Evolutionary conservation across 441 rosid genomes (phyloP).

Genomic region (Bruguiera hainesii): DNA sequence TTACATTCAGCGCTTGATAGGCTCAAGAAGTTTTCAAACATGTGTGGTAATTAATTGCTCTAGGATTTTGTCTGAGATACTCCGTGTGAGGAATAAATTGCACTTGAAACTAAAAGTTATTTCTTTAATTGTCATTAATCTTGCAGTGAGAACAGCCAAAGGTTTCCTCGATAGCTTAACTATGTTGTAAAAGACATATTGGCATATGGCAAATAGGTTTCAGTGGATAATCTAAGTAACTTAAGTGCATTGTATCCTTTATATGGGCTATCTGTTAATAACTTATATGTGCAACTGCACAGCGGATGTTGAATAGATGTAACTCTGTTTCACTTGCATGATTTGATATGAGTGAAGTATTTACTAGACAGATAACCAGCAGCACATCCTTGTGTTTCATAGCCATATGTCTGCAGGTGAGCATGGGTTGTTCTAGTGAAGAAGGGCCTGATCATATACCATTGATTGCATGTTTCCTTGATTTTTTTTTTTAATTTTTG

Average conservation of each 20-base stretch:
- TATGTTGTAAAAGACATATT: not conserved
- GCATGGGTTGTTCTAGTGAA: not conserved
- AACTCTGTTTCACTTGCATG: not conserved
- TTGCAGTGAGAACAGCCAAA: not conserved
- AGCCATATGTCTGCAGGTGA: not conserved
- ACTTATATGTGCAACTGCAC: not conserved
- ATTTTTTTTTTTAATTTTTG: not conserved
- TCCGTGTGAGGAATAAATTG: not conserved
- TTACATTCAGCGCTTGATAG: constrained; percentile 13
- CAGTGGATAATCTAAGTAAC: not conserved
- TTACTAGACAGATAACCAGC: no score
- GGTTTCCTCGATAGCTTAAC: not conserved
- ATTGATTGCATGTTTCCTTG: constrained; percentile 10
- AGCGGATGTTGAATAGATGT: not conserved
- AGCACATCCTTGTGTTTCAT: no score
- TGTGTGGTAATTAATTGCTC: not conserved
- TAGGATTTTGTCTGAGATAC: no score
- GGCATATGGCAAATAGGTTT: not conserved
- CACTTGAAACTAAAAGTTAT: constrained; percentile 1
- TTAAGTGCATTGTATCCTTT: not conserved
- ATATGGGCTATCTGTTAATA: no score
- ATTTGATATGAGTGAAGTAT: not conserved
- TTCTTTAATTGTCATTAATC: not conserved
- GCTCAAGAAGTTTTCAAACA: constrained; percentile 13
- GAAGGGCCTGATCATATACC: constrained; percentile 1